phyloP scores from a whole-genome alignment of 108 stramenopile genomes.

The Nitzschia palea region DNA sequence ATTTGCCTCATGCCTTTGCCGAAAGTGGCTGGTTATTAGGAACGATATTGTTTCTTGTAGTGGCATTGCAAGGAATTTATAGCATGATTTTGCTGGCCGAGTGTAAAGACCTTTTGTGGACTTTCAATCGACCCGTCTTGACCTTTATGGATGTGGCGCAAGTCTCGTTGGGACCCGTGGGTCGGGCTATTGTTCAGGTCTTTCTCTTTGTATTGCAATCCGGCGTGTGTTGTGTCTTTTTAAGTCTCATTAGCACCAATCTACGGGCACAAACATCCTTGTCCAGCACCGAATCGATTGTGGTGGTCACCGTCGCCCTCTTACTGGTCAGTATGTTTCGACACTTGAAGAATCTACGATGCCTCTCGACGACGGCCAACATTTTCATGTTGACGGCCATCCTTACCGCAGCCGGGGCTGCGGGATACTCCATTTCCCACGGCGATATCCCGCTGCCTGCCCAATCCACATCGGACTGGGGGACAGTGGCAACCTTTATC shows the following conservation, averaged over 20 bases:
- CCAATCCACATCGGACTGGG: slow-evolving; percentile 7
- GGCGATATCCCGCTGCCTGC: slow-evolving; percentile 2
- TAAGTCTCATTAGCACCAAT: slow-evolving; percentile 38
- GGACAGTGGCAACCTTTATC: slow-evolving; percentile 27
- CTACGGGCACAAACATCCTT: slow-evolving; percentile 10
- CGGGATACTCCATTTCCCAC: neutral
- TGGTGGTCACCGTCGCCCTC: slow-evolving; percentile 11
- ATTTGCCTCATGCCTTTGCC: slow-evolving; percentile 43
- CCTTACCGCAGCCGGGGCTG: slow-evolving; percentile 25
- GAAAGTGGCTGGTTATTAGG: slow-evolving; percentile 17
- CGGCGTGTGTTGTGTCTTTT: slow-evolving; percentile 51
- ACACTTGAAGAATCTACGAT: slow-evolving; percentile 24
- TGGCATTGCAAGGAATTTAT: slow-evolving; percentile 42
- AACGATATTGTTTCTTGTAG: slow-evolving; percentile 15
- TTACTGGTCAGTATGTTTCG: slow-evolving; percentile 21
- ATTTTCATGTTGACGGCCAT: slow-evolving; percentile 36
- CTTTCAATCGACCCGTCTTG: neutral
- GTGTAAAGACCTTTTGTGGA: slow-evolving; percentile 21
- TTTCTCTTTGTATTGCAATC: slow-evolving; percentile 38
- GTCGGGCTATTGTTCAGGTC: slow-evolving; percentile 17
- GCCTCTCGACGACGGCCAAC: slow-evolving; percentile 36
- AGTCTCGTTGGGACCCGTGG: slow-evolving; percentile 18
- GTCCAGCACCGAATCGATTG: neutral
- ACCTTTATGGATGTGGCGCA: slow-evolving; percentile 45
- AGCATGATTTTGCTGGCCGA: slow-evolving; percentile 36